Percentiles rank a stretch among this genome's conserved stretches.
These are phyloP conservation scores for Apiospora phragmitis DNA, from an alignment of 2,329 filamentous ascomycete species.

Conservation along the genomic window DNA sequence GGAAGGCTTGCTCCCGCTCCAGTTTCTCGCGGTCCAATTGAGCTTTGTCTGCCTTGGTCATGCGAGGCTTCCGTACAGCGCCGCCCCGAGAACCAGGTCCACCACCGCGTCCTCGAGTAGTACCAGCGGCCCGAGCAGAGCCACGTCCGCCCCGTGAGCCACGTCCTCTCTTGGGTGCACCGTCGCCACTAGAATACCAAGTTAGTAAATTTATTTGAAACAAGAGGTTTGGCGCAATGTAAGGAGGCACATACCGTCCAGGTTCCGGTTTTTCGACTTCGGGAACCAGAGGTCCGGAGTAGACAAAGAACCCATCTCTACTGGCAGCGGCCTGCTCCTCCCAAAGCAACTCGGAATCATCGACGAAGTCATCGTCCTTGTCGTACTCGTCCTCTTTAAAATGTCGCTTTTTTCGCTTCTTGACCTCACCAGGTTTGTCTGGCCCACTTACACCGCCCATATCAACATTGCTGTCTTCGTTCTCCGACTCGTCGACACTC, in stretches of 20 bases:
- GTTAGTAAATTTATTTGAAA: slow-evolving; percentile 33
- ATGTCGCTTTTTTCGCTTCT: slow-evolving; percentile 72
- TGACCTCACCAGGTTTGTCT: slow-evolving; percentile 59
- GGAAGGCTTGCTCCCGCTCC: slow-evolving; percentile 58
- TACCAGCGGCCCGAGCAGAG: slow-evolving; percentile 59
- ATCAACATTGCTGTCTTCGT: slow-evolving; percentile 84
- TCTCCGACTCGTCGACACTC: slow-evolving; percentile 74
- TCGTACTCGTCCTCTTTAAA: slow-evolving; percentile 83
- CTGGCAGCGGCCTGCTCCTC: slow-evolving; percentile 92
- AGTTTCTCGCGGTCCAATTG: slow-evolving; percentile 80
- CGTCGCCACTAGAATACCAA: slow-evolving; percentile 60
- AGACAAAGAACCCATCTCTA: slow-evolving; percentile 97
- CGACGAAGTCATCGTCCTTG: slow-evolving; percentile 80
- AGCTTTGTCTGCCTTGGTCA: slow-evolving; percentile 83
- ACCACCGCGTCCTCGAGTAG: slow-evolving; percentile 54
- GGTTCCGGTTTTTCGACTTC: slow-evolving; percentile 74
- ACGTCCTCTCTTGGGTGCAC: slow-evolving; percentile 68
- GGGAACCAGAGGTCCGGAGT: slow-evolving; percentile 85
- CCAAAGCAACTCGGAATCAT: slow-evolving; percentile 94
- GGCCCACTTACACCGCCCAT: slow-evolving; percentile 69
- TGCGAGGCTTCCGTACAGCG: slow-evolving; percentile 75
- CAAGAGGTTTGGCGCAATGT: neutral
- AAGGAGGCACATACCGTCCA: slow-evolving; percentile 44
- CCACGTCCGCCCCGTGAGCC: slow-evolving; percentile 51
- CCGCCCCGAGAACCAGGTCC: slow-evolving; percentile 75